Conservation (phyloP, 2,329 filamentous ascomycete genomes). For the Alternaria infectoria region DNA sequence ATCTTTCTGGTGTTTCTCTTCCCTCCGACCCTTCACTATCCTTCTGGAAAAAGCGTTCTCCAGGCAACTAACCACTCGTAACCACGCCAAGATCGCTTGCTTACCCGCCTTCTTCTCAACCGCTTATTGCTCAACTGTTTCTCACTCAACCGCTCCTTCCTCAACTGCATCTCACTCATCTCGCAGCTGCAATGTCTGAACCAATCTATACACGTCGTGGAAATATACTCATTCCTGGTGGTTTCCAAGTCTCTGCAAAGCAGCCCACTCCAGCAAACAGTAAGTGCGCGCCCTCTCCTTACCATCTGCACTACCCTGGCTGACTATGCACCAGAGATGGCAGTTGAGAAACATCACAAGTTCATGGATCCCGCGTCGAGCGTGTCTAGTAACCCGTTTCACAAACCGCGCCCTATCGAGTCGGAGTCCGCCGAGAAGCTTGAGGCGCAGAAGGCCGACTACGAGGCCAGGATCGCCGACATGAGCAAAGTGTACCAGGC, state of each 20-base stretch:
- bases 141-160: background rate
- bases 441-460: background rate
- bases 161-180: background rate
- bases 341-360: fast-evolving
- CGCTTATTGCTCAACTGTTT: background rate
- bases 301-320: background rate
- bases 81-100: background rate
- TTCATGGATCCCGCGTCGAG: background rate
- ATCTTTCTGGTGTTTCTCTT: background rate
- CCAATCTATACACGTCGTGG: background rate
- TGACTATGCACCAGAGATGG: background rate
- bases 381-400: too few relatives aligned
- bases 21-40: background rate
- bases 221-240: too few relatives aligned
- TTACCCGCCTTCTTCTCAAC: too few relatives aligned
- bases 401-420: background rate
- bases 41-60: background rate
- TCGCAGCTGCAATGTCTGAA: background rate
- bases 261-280: fast-evolving
- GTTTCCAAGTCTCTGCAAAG: fast-evolving
- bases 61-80: background rate
- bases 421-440: background rate
- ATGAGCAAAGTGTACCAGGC: background rate
- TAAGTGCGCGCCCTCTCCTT: background rate
- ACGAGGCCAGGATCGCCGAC: background rate